Conservation (phyloP, 371 early-diverging fungal species). For the Mucor indicus region DNA sequence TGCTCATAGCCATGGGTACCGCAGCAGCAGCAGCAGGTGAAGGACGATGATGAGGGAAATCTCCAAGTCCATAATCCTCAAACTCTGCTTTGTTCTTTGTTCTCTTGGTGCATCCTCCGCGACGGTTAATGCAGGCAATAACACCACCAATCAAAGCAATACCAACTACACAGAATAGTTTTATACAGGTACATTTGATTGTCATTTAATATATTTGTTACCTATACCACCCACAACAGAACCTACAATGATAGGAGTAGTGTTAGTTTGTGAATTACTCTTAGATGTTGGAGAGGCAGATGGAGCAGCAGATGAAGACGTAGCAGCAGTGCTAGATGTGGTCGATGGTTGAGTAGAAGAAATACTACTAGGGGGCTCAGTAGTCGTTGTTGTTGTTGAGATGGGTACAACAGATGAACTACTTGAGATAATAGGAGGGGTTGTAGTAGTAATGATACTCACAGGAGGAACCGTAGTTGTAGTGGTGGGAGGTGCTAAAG, state of each 20-base stretch:
- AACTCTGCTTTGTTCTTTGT: conserved; percentile 28
- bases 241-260: conserved; percentile 14
- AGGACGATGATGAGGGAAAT: conserved; percentile 38
- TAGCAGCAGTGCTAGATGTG: neutral
- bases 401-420: neutral
- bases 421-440: neutral
- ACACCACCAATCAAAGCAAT: conserved; percentile 44
- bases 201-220: conserved; percentile 6
- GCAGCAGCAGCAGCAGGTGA: conserved; percentile 10
- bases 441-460: neutral
- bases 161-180: conserved; percentile 32
- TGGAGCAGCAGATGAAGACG: neutral
- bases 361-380: too few species aligned
- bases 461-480: too few species aligned
- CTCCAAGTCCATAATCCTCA: conserved; percentile 45
- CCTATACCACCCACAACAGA: conserved; percentile 24
- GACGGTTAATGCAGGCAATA: conserved; percentile 32
- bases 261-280: neutral
- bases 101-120: conserved; percentile 29
- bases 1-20: conserved; percentile 11
- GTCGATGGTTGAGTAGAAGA: neutral
- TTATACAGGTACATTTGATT: neutral
- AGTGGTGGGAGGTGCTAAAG: conserved; percentile 4
- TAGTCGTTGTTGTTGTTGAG: neutral
- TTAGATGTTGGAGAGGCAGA: neutral